Percentiles rank a stretch among this genome's conserved stretches.
phyloP scores from a whole-genome alignment of 2,329 filamentous ascomycete genomes.

The Colletotrichum horii region DNA sequence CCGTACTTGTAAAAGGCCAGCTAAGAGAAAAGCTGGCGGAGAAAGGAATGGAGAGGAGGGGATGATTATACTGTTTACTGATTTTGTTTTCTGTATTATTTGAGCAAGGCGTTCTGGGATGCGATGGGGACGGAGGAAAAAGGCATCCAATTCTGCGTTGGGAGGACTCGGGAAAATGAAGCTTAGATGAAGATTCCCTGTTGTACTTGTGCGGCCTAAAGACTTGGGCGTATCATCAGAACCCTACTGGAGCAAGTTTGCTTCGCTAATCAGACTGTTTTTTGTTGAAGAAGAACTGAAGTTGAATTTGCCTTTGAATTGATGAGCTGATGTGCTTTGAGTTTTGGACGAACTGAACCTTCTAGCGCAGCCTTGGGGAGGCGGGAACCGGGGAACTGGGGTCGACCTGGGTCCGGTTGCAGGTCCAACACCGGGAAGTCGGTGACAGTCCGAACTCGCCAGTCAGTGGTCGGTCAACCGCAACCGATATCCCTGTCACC shows the following conservation, averaged over 20 bases:
- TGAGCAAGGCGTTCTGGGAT: constrained; percentile 17
- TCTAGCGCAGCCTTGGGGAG: neutral
- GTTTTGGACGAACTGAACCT: neutral
- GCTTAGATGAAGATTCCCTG: neutral
- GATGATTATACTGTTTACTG: neutral
- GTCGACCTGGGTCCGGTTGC: neutral
- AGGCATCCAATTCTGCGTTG: neutral
- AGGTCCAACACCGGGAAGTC: neutral
- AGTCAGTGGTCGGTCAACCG: neutral
- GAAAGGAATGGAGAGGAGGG: neutral
- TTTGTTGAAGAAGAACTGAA: neutral
- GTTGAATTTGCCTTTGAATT: neutral
- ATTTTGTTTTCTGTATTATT: neutral
- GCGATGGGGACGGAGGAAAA: neutral
- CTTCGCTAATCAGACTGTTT: constrained; percentile 8
- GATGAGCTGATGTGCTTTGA: neutral
- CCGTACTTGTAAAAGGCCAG: constrained; percentile 73
- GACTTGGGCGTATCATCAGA: neutral
- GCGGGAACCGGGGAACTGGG: neutral
- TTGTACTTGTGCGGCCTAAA: constrained; percentile 11
- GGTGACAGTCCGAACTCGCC: constrained; percentile 7
- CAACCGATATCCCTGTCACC: neutral
- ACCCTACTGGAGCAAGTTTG: neutral
- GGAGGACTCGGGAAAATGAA: neutral
- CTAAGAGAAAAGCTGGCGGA: neutral